Evolutionary conservation across 2,329 filamentous ascomycete genomes (phyloP), one percentile per base, ranked within the genome.

Genomic region (Penicillium vulpinum): DNA sequence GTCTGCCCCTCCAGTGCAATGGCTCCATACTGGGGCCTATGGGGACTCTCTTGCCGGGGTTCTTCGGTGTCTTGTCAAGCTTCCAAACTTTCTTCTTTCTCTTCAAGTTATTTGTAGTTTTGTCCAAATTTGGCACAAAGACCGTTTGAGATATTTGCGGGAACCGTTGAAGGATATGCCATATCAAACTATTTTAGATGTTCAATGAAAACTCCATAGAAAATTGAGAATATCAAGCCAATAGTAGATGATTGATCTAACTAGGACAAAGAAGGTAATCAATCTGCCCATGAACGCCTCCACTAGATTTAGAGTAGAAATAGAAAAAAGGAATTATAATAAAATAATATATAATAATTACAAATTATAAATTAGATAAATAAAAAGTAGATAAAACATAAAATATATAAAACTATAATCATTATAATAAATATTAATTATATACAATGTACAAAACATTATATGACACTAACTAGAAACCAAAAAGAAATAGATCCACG

Each of bases 111-210:
- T 59, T 53, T 51, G 39, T 51, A 38, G 33, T 24, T n/a, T n/a
- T 49, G 15, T 47, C 59, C 57, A 58, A 57, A 61, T 59, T 56
- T 63, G 60, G 62, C 58, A 69, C 67, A 69, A 69, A 69, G 66
- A 50, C 21, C 24, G 44, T 48, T 36, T 44, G 39, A 31, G 35
- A 22, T 31, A 41, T 47, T n/a, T 26, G 33, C 50, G 31, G 8
- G 22, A 38, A 33, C 45, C 6, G 18, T 16, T 31, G 13, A 26
- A 22, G 24, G 22, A 18, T 22, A 16, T 40, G 47, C 18, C 10
- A 51, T 28, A n/a, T 6, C 45, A 26, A 18, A 31, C 36, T 51
- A 41, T n/a, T 33, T 3, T 9, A 24, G 35, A 6, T 5, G 6
- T 15, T 24, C 26, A 44, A 54, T 22, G 21, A 1, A 29, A 39